phyloP scores from a whole-genome alignment of 1,284 basidiomycete species.

The Irpex lacteus region DNA sequence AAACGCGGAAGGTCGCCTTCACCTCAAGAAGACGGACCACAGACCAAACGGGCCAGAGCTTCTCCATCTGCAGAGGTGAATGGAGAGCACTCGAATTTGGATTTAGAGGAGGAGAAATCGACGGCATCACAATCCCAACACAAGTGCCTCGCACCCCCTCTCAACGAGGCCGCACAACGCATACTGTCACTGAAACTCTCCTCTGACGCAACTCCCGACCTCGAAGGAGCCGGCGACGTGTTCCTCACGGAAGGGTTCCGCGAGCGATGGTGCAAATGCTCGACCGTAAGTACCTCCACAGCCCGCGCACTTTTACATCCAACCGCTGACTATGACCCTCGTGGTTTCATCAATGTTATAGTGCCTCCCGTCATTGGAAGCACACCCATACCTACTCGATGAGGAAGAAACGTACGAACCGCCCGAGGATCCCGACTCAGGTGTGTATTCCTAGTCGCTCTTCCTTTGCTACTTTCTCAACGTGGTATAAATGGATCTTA shows the following conservation, averaged over 20 bases:
- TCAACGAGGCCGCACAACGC: slow-evolving; percentile 38
- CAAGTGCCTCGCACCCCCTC: slow-evolving; percentile 51
- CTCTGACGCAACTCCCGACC: not conserved
- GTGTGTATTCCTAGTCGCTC: slow-evolving; percentile 42
- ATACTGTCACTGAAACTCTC: slow-evolving; percentile 29
- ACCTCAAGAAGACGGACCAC: slow-evolving; percentile 31
- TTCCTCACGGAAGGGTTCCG: slow-evolving; percentile 72
- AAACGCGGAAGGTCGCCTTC: slow-evolving; percentile 51
- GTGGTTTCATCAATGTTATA: slow-evolving; percentile 24
- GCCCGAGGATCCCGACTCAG: slow-evolving; percentile 77
- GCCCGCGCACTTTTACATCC: not conserved
- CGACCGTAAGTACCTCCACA: slow-evolving; percentile 39
- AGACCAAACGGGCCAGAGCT: slow-evolving; percentile 46
- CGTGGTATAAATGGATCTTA: not conserved
- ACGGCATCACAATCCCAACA: not conserved
- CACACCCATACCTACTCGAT: slow-evolving; percentile 58
- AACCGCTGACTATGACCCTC: not conserved
- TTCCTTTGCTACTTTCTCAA: not conserved
- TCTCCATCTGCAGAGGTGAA: slow-evolving; percentile 17
- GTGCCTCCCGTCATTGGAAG: slow-evolving; percentile 56
- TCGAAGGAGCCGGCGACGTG: slow-evolving; percentile 57
- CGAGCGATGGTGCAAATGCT: slow-evolving; percentile 71
- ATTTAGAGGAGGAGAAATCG: not conserved
- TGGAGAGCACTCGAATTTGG: slow-evolving; percentile 11
- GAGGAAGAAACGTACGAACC: slow-evolving; percentile 81